Percentiles rank a stretch among this genome's conserved stretches.
phyloP scores from a whole-genome alignment of 495 filamentous ascomycete species.

The Aspergillus campestris region DNA sequence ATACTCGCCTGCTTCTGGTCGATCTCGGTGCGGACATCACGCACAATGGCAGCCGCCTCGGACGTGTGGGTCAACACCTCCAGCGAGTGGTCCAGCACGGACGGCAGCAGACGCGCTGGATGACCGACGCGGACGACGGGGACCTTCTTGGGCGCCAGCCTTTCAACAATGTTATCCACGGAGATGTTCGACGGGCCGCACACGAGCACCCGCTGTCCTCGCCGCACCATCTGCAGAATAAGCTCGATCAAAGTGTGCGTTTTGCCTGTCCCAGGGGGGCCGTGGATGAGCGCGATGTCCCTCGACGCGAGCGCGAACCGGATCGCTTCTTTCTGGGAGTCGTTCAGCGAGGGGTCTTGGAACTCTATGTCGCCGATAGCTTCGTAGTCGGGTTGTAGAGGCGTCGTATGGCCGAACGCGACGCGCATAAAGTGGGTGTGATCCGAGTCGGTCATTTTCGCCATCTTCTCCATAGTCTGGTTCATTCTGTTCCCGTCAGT shows the following conservation, averaged over 20 bases:
- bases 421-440: constrained; percentile 71
- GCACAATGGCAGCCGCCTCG: constrained; percentile 82
- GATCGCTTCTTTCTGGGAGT: constrained; percentile 86
- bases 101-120: constrained; percentile 83
- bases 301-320: constrained; percentile 72
- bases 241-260: constrained; percentile 96
- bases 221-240: constrained; percentile 73
- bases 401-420: constrained; percentile 58
- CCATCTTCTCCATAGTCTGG: constrained; percentile 72
- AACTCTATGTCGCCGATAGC: constrained; percentile 59
- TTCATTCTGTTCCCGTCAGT: constrained; percentile 61
- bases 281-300: constrained; percentile 90
- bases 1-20: constrained; percentile 85
- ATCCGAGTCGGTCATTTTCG: constrained; percentile 60
- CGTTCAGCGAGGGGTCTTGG: constrained; percentile 72
- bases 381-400: constrained; percentile 37
- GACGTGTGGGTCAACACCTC: constrained; percentile 90
- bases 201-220: constrained; percentile 68
- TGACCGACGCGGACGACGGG: constrained; percentile 88
- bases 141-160: constrained; percentile 71
- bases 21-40: constrained; percentile 86
- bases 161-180: constrained; percentile 98
- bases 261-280: constrained; percentile 93
- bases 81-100: constrained; percentile 79
- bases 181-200: constrained; percentile 95